phyloP scores from a whole-genome alignment of 257 asterid species.

The Nicotiana benthamiana region DNA sequence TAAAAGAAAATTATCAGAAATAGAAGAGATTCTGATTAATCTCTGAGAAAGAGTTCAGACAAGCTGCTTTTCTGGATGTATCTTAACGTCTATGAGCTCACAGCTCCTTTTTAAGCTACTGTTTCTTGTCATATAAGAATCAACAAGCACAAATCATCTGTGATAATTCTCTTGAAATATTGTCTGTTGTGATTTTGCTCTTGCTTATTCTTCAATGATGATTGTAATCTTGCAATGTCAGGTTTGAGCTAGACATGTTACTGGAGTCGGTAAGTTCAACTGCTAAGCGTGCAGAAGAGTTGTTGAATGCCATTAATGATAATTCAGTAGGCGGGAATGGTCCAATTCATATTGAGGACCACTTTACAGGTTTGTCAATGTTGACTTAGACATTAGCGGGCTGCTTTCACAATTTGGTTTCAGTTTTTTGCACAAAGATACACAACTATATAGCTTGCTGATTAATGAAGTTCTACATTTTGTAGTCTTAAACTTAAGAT shows the following conservation, averaged over 20 bases:
- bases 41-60: background rate
- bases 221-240: conserved; percentile 27
- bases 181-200: background rate
- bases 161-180: background rate
- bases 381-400: background rate
- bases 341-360: conserved; percentile 64
- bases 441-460: background rate
- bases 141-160: background rate
- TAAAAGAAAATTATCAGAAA: background rate
- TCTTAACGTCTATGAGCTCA: background rate
- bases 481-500: conserved; percentile 75
- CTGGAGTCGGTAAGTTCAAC: conserved; percentile 85
- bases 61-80: background rate
- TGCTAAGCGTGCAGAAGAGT: conserved; percentile 76
- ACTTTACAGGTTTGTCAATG: conserved; percentile 68
- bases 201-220: background rate
- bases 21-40: background rate
- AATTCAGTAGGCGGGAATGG: conserved; percentile 51
- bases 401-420: background rate
- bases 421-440: background rate
- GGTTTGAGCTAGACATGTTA: conserved; percentile 97
- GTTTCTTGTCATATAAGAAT: background rate
- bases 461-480: conserved; percentile 15
- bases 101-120: background rate
- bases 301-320: conserved; percentile 48